Conservation (phyloP, 116 monocot species). For the Posidonia oceanica region DNA sequence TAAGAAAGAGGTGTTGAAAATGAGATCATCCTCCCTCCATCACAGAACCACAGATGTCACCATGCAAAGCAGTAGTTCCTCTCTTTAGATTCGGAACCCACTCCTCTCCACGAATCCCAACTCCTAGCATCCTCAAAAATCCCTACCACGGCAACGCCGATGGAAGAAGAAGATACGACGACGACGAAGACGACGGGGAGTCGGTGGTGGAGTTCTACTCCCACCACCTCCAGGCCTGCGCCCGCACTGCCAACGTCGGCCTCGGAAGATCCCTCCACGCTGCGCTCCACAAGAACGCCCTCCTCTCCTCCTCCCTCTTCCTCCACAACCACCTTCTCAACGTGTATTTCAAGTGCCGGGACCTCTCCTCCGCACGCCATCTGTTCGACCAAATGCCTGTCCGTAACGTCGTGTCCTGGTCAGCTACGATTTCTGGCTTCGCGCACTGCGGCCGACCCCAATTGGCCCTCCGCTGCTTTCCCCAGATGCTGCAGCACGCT, state of each 20-base stretch:
- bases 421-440: slow-evolving; percentile 48
- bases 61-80: no score
- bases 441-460: slow-evolving; percentile 22
- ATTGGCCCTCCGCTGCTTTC: slow-evolving; percentile 29
- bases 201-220: no score
- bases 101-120: no score
- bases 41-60: no score
- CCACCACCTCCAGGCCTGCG: not conserved
- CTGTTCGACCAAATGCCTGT: slow-evolving; percentile 68
- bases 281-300: slow-evolving; percentile 22
- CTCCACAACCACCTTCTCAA: slow-evolving; percentile 84
- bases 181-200: not conserved
- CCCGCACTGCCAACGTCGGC: slow-evolving; percentile 2
- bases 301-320: slow-evolving; percentile 42
- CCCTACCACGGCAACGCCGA: no score
- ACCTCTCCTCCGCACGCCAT: slow-evolving; percentile 21
- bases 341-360: slow-evolving; percentile 45
- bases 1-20: no score
- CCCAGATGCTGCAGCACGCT: slow-evolving; percentile 18
- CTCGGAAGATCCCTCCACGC: slow-evolving; percentile 34
- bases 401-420: slow-evolving; percentile 61
- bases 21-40: no score
- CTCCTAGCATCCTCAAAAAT: no score
- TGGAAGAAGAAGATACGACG: no score
- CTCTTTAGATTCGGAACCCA: no score